These are phyloP conservation scores for Flaveria brownii DNA, from an alignment of 129 eudicot species.

Conservation along the genomic window DNA sequence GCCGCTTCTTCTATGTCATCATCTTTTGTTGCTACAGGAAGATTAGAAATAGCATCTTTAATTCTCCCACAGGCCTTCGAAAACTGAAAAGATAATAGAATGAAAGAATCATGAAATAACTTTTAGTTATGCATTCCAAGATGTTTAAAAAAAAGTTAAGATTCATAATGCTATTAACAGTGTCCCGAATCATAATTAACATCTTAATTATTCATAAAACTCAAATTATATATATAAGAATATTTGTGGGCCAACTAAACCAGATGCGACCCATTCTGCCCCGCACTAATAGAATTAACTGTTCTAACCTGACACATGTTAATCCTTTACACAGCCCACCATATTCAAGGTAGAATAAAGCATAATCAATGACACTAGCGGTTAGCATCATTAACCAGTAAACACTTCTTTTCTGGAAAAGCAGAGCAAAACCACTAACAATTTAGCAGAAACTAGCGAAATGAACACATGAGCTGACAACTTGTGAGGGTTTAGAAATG, in stretches of 20 bases:
- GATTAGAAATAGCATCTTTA: slow-evolving; percentile 70
- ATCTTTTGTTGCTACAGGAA: slow-evolving; percentile 79
- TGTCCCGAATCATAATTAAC: neutral
- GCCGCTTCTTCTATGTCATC: slow-evolving; percentile 92
- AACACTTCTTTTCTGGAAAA: no score
- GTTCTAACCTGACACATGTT: neutral
- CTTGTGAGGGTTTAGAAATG: neutral
- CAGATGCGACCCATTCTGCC: no score
- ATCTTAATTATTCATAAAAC: neutral
- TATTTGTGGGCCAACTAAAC: neutral
- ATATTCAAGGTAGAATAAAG: neutral
- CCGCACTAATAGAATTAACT: neutral
- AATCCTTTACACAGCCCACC: neutral
- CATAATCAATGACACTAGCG: neutral
- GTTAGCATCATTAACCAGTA: no score
- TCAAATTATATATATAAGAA: neutral
- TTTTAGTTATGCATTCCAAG: neutral
- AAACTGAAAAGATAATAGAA: slow-evolving; percentile 47
- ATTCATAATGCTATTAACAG: neutral
- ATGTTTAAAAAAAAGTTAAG: neutral
- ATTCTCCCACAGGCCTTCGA: slow-evolving; percentile 86
- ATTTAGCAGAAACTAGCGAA: neutral
- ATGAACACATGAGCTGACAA: neutral
- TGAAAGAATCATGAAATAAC: neutral
- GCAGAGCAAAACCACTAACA: neutral